Evolutionary conservation across 768 basidiomycete genomes (phyloP).

Genomic region (Termitomyces sp.): DNA sequence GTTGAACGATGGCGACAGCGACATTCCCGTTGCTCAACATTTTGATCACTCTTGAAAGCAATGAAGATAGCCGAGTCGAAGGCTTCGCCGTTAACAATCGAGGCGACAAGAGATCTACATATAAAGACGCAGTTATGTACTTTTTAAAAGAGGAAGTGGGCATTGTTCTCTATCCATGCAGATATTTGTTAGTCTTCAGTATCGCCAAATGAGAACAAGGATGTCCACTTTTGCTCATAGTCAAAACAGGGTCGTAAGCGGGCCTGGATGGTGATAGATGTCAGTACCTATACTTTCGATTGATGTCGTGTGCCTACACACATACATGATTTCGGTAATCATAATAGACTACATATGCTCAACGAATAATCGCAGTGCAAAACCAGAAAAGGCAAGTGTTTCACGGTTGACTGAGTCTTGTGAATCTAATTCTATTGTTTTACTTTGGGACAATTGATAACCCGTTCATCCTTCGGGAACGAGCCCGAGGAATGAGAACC

Average conservation of each 20-base stretch:
- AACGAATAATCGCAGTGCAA: conserved; percentile 1
- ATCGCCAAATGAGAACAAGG: conserved; percentile 2
- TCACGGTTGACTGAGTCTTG: background rate
- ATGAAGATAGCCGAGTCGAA: background rate
- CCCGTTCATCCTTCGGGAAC: background rate
- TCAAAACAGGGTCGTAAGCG: background rate
- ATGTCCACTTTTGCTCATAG: background rate
- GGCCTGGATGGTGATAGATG: background rate
- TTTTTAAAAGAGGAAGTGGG: background rate
- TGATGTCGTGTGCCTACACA: background rate
- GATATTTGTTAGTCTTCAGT: background rate
- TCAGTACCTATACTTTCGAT: background rate
- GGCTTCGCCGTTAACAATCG: background rate
- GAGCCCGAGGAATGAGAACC: background rate
- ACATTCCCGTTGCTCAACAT: conserved; percentile 53
- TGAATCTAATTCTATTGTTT: background rate
- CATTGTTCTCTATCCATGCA: background rate
- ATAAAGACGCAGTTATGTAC: background rate
- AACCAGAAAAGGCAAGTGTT: conserved; percentile 4
- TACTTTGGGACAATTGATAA: background rate
- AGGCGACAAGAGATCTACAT: background rate
- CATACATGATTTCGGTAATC: too few relatives aligned
- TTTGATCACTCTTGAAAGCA: conserved; percentile 1
- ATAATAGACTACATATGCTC: too few relatives aligned
- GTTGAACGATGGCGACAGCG: conserved; percentile 65